Conservation (phyloP, 2,329 filamentous ascomycete genomes). For the Endothia cerciana region DNA sequence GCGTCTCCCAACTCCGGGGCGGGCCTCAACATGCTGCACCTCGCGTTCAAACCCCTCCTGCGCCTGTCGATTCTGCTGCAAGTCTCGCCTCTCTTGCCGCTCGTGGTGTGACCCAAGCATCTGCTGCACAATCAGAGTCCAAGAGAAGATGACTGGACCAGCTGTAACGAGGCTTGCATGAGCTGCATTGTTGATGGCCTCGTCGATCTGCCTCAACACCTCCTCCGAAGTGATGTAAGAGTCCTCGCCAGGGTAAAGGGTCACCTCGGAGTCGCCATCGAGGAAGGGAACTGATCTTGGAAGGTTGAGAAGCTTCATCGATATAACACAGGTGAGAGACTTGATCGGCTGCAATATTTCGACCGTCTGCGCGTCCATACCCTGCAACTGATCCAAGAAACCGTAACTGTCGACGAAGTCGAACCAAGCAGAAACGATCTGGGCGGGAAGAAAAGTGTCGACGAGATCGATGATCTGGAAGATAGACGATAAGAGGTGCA, state of each 20-base stretch:
- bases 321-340: slow-evolving; percentile 70
- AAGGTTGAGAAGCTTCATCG: slow-evolving; percentile 72
- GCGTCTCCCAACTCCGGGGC: slow-evolving; percentile 49
- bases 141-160: slow-evolving; percentile 76
- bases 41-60: slow-evolving; percentile 60
- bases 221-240: slow-evolving; percentile 72
- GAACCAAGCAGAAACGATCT: slow-evolving; percentile 73
- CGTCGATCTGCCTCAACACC: slow-evolving; percentile 73
- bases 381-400: slow-evolving; percentile 70
- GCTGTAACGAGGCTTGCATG: slow-evolving; percentile 62
- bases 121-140: slow-evolving; percentile 75
- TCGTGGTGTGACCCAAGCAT: slow-evolving; percentile 67
- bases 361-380: slow-evolving; percentile 51
- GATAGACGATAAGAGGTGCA: slow-evolving; percentile 74
- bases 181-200: slow-evolving; percentile 66
- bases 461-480: slow-evolving; percentile 70
- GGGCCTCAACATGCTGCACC: slow-evolving; percentile 39
- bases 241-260: slow-evolving; percentile 46
- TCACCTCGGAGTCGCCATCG: slow-evolving; percentile 48
- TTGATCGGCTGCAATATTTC: slow-evolving; percentile 68
- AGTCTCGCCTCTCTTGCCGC: slow-evolving; percentile 63
- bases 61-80: slow-evolving; percentile 61
- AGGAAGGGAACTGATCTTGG: slow-evolving; percentile 60
- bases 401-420: slow-evolving; percentile 67
- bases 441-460: slow-evolving; percentile 58